Evolutionary conservation across 768 basidiomycete species (phyloP).

Genomic region (Gymnopilus junonius): DNA sequence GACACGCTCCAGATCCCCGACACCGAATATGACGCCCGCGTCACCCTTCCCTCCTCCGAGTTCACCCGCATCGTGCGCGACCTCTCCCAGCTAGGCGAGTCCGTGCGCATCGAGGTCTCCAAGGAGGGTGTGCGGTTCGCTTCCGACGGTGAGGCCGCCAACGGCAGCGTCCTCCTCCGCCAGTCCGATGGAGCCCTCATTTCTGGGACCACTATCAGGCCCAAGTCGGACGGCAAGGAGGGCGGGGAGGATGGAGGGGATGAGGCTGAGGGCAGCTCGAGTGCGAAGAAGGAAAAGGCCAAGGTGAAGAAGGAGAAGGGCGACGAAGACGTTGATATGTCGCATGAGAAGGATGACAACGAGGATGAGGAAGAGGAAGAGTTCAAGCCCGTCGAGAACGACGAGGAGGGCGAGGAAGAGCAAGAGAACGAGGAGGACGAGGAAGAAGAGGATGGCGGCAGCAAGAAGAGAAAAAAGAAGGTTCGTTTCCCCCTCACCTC

Average conservation of each 20-base stretch:
- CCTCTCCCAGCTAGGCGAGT: constrained; percentile 88
- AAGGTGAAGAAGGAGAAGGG: constrained; percentile 55
- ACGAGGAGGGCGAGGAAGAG: constrained; percentile 51
- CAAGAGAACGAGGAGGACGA: constrained; percentile 52
- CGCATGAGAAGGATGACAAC: constrained; percentile 50
- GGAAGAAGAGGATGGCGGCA: constrained; percentile 51
- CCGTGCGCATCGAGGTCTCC: constrained; percentile 91
- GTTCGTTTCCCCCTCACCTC: constrained; percentile 27
- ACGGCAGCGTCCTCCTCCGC: constrained; percentile 83
- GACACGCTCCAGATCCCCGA: constrained; percentile 96
- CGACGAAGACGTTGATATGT: constrained; percentile 55
- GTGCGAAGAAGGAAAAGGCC: constrained; percentile 48
- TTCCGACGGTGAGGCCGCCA: constrained; percentile 93
- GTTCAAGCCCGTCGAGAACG: constrained; percentile 37
- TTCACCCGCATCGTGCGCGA: constrained; percentile 94
- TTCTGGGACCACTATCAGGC: constrained; percentile 45
- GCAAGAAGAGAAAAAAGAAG: constrained; percentile 80
- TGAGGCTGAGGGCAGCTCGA: constrained; percentile 44
- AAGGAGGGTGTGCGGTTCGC: constrained; percentile 96
- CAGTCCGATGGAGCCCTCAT: constrained; percentile 60
- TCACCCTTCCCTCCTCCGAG: constrained; percentile 85
- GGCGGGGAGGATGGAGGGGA: constrained; percentile 40
- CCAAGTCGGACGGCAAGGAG: constrained; percentile 40
- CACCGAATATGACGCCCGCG: constrained; percentile 94
- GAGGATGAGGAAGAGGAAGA: constrained; percentile 65